Base-by-base conservation (phyloP, 164 flowering plant species). In the Aristolochia fimbriata region DNA sequence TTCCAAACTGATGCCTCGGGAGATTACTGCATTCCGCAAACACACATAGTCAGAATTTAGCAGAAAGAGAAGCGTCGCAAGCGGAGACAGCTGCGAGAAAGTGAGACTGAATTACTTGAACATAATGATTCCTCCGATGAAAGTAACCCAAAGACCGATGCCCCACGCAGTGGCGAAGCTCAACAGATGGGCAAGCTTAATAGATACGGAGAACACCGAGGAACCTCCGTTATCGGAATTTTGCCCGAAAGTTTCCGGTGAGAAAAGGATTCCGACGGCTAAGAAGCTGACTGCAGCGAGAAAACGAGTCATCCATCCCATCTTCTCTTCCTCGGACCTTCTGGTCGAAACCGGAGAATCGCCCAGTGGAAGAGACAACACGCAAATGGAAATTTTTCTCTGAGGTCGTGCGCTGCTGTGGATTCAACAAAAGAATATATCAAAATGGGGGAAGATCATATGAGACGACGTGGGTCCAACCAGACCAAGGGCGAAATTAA, bases 111-210 rank as follows among this genome's bases (percentile, higher is more conserved):
- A 21, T n/a, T 78, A 93, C 99, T 90, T 93, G 89, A 88, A 90
- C 99, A 93, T 93, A 80, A 93, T 93, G 81, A 93, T 90, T 63
- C 96, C 97, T 61, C 99, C 99, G 73, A 90, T 86, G 83, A 90
- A 93, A 64, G 99, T 93, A 70, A 86, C 96, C 99, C 97, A 90
- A 19, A 90, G 84, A 63, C 96, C 91, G 1, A 92, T 83, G n/a
- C 97, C 99, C 74, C 76, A 88, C 24, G 95, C 81, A 8, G 97
- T 83, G 63, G 97, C 72, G 82, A 90, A 93, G 77, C 93, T 62
- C 63, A 93, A 80, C 30, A 93, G 84, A 62, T 90, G 99, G 53
- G 82, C 78, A 25, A 93, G 79, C 62, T 80, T 90, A 23, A 90
- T 73, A 65, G 43, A 70, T 22, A 77, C 56, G 11, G 74, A 27